Evolutionary conservation across 2,329 filamentous ascomycete species (phyloP), one percentile per base, ranked within the genome.

Genomic region (Allantophomopsis cytisporea): DNA sequence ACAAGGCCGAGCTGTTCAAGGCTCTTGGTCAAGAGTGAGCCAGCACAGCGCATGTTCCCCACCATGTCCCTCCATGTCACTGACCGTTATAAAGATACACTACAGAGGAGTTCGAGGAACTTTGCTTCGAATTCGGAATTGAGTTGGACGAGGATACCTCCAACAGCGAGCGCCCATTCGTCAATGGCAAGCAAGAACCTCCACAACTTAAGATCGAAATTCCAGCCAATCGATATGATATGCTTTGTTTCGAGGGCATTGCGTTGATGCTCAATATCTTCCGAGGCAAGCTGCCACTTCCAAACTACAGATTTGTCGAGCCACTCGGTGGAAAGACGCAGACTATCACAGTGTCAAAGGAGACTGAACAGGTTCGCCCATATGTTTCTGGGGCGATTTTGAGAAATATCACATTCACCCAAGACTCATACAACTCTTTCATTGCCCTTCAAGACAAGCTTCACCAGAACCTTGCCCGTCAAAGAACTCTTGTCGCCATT

Each of bases 131-230:
- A 55, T 98, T 94, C 58, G 71, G 71, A 43, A 93, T 98, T 58
- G 91, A 98, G 63, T 75, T 98, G 51, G 91, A 98, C 65, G 89
- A 96, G 66, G 91, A 98, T 41, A 58, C 55, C 12, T 47, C 53
- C 14, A 50, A 56, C 43, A 41, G 43, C 42, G 77, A 85, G 48
- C 71, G 84, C 36, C 83, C 83, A 23, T 65, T 82, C 42, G 72
- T 83, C 53, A 72, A 86, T 64, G 82, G 82, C 58, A 76, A 80
- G 50, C 83, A 93, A 62, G 85, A 94, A 63, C 76, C 85, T 38
- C 81, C 91, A 41, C 85, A 96, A 64, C 75, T 96, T 55, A 95
- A 95, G 71, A 96, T 98, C 57, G 89, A 96, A 62, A 94, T 96
- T 54, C 87, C 88, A 46, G 89, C 91, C 55, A 96, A 96, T 64